Evolutionary conservation across 768 basidiomycete genomes (phyloP), one percentile per base, ranked within the genome.

Genomic region (Pleurotus cornucopiae): DNA sequence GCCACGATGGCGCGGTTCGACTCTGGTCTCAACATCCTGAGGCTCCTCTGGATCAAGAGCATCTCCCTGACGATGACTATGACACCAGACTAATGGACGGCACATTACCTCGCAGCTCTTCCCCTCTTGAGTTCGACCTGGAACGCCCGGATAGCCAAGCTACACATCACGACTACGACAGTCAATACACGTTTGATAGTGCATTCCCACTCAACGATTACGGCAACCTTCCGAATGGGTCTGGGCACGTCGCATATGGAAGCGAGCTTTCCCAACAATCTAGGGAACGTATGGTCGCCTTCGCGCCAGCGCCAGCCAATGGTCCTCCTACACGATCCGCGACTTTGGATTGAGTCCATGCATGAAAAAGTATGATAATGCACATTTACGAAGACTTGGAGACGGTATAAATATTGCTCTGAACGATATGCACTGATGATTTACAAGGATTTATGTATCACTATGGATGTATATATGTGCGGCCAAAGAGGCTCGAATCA

Each of bases 1-100:
- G 82, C 57, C 86, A 89, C 62, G 88, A 91, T 59, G 90, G 90
- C 21, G 82, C 77, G 1, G 80, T 92, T 44, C 77, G 85, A 25
- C 80, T 91, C 46, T 91, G 90, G 85, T 86, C 85, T 12, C 75
- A 79, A 46, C 70, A 72, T 13, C 51, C 34, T 25, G 37, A 53
- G 21, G 16, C 46, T 40, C 37, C 51, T 16, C 34, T 16, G 21
- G 51, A 53, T 13, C 51, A 12, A n/a, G 51, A 53, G 26, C 18
- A n/a, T 6, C n/a, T 39, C 2, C 26, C 18, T 20, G 39, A 14
- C 23, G 39, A 41, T 23, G 51, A 53, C 21, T 21, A 53, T 14
- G 20, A 53, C 25, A 18, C 2, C 23, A 37, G 51, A 41, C 41
- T 40, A 14, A 20, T 41, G 39, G 39, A n/a, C 23, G 16, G 38